Evolutionary conservation across 805 yeast species (phyloP).

Genomic region (Barnettozyma sp.): DNA sequence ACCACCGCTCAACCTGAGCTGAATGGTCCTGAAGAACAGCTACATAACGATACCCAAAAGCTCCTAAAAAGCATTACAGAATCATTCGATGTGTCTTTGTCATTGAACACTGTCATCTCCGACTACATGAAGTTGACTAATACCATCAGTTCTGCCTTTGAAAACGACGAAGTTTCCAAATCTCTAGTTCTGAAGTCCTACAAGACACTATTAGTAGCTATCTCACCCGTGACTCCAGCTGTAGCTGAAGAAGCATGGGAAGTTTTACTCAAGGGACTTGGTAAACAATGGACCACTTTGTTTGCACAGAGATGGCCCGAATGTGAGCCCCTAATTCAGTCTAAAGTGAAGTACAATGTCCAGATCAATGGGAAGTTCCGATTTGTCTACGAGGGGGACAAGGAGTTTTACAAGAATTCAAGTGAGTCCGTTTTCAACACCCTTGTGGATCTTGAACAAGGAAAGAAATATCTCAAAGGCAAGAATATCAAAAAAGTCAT

Average conservation of each 20-base stretch:
- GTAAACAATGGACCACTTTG: conserved; percentile 41
- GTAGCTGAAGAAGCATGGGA: conserved; percentile 82
- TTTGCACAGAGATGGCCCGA: conserved; percentile 63
- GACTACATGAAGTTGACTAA: conserved; percentile 83
- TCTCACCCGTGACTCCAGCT: conserved; percentile 80
- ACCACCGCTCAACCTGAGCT: conserved; percentile 7
- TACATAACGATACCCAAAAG: conserved; percentile 52
- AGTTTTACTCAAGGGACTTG: conserved; percentile 22
- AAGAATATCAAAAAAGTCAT: conserved; percentile 47
- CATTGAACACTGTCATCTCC: conserved; percentile 81
- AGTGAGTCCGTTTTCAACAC: conserved; percentile 33
- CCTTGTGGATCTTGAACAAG: conserved; percentile 29
- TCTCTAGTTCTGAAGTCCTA: conserved; percentile 42
- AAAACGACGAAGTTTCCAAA: conserved; percentile 30
- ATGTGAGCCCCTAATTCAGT: conserved; percentile 30
- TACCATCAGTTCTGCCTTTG: conserved; percentile 34
- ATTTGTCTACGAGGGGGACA: conserved; percentile 34
- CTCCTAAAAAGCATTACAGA: conserved; percentile 44
- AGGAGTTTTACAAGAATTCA: conserved; percentile 31
- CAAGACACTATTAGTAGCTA: conserved; percentile 48
- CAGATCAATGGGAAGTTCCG: conserved; percentile 69
- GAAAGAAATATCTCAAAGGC: conserved; percentile 34
- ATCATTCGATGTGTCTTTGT: conserved; percentile 50
- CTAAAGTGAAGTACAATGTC: conserved; percentile 44
- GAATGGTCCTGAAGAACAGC: conserved; percentile 40